phyloP scores from a whole-genome alignment of 2,329 filamentous ascomycete species.

The Phialophora expanda region DNA sequence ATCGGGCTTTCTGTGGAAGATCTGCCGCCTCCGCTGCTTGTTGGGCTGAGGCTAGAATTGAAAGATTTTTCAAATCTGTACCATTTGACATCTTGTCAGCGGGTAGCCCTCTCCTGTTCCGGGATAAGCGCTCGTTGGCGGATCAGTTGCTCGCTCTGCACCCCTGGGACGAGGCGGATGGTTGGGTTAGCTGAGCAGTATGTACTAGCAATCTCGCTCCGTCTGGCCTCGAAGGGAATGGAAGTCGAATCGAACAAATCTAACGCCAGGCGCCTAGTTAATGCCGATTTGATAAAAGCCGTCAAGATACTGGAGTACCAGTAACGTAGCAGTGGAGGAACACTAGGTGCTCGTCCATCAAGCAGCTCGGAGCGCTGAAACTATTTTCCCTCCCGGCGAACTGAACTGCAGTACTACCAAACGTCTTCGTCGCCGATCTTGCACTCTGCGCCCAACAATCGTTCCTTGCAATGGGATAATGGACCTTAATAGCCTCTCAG shows the following conservation, averaged over 20 bases:
- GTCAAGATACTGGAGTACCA: background rate
- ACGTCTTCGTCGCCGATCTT: background rate
- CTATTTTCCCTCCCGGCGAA: background rate
- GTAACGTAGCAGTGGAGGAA: background rate
- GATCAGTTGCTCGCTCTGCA: background rate
- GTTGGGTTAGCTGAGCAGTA: background rate
- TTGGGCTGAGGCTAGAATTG: slow-evolving; percentile 19
- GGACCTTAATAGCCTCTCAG: slow-evolving; percentile 53
- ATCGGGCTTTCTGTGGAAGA: slow-evolving; percentile 63
- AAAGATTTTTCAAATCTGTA: slow-evolving; percentile 15
- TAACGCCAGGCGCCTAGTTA: slow-evolving; percentile 8
- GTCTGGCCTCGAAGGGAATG: background rate
- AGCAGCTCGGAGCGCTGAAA: background rate
- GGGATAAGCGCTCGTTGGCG: background rate
- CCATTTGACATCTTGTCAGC: slow-evolving; percentile 3
- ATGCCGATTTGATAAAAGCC: background rate
- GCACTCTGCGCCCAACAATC: background rate
- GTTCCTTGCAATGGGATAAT: slow-evolving; percentile 33
- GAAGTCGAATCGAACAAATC: background rate
- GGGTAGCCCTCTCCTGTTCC: background rate
- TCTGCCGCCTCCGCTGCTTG: slow-evolving; percentile 16
- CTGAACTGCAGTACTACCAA: background rate
- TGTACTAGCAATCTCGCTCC: background rate
- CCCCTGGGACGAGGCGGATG: background rate
- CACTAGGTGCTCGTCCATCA: background rate